Evolutionary conservation across 305 asterid genomes (phyloP).

Genomic region (Fraxinus xanthoxyloides): DNA sequence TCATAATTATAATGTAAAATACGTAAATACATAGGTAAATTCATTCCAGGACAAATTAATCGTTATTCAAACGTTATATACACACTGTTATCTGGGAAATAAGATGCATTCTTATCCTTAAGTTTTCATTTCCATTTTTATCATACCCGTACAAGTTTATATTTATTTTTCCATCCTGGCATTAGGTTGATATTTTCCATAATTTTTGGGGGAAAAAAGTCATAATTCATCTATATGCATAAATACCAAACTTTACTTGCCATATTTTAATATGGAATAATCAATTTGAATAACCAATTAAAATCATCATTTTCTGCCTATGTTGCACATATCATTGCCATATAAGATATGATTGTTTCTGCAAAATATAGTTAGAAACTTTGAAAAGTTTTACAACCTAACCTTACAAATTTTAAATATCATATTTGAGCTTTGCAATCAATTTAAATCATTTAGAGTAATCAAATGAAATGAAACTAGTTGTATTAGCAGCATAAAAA

Average conservation of each 20-base stretch:
- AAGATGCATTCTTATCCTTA: background rate
- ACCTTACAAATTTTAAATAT: conserved; percentile 6
- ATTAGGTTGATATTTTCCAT: background rate
- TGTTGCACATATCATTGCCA: background rate
- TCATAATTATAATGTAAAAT: background rate
- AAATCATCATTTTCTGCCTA: conserved; percentile 2
- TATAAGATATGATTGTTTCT: background rate
- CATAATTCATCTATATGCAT: background rate
- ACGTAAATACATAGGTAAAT: background rate
- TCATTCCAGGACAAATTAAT: background rate
- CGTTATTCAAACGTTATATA: background rate
- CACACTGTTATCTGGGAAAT: background rate
- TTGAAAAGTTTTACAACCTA: background rate
- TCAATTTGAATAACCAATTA: background rate
- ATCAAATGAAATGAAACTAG: conserved; percentile 5
- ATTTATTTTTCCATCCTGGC: background rate
- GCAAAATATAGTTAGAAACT: conserved; percentile 2
- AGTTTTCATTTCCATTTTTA: background rate
- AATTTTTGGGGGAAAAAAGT: background rate
- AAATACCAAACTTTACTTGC: background rate
- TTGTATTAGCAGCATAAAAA: background rate
- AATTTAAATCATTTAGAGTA: conserved; percentile 1
- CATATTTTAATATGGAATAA: conserved; percentile 1
- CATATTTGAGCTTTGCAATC: background rate
- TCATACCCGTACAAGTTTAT: background rate